Conservation (phyloP, 352 stramenopile species). For the Globisporangium spiculum region DNA sequence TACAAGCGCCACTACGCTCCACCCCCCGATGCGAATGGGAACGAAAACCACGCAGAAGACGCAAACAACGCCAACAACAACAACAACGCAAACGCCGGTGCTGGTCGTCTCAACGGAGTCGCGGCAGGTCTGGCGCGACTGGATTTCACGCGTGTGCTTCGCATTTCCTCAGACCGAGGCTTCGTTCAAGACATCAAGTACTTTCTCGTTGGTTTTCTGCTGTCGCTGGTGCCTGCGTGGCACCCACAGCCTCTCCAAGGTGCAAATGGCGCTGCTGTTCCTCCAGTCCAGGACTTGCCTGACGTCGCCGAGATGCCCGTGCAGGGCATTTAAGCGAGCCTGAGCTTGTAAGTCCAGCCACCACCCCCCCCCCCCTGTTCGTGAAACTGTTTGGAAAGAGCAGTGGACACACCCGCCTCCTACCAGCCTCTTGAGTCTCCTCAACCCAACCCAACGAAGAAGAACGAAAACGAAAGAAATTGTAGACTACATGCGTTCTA, state of each 20-base stretch:
- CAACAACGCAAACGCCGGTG: conserved; percentile 22
- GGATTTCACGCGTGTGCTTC: conserved; percentile 49
- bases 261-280: conserved; percentile 15
- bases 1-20: conserved; percentile 42
- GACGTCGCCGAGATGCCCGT: conserved; percentile 57
- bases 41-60: neutral
- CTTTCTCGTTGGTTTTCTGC: conserved; percentile 68
- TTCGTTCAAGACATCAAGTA: conserved; percentile 75
- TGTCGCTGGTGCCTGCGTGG: conserved; percentile 80
- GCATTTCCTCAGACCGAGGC: conserved; percentile 70
- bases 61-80: conserved; percentile 19
- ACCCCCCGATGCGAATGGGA: conserved; percentile 14
- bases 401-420: neutral
- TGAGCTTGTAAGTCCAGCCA: neutral
- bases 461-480: conserved; percentile 1
- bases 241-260: conserved; percentile 58
- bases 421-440: neutral
- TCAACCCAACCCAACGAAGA: neutral
- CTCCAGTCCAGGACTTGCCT: conserved; percentile 36
- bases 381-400: neutral
- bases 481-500: conserved; percentile 8
- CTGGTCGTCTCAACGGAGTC: conserved; percentile 19
- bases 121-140: conserved; percentile 20
- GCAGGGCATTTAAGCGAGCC: conserved; percentile 62
- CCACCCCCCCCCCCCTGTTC: neutral